Conservation (phyloP, 192 early-diverging fungal genomes). For the Linnemannia elongata region DNA sequence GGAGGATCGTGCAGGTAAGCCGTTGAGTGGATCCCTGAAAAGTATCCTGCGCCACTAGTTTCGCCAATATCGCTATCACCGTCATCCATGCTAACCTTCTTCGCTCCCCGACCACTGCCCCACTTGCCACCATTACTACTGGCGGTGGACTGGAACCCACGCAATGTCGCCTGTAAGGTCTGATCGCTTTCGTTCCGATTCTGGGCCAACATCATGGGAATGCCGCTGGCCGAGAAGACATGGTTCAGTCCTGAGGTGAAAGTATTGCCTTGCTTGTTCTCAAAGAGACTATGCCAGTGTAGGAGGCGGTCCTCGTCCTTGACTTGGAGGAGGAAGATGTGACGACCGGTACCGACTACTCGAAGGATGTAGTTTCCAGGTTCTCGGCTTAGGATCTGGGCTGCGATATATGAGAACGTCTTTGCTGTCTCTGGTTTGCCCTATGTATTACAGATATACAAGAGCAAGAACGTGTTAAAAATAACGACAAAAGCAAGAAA, state of each 20-base stretch:
- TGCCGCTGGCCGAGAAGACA: not conserved
- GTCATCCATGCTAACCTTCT: not conserved
- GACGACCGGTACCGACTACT: slow-evolving; percentile 19
- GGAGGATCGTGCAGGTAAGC: not conserved
- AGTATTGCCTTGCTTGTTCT: slow-evolving; percentile 1
- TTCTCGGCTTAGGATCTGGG: slow-evolving; percentile 28
- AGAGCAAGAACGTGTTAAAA: not conserved
- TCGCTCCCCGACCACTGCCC: not conserved
- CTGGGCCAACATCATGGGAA: not conserved
- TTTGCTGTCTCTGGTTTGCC: slow-evolving; percentile 47
- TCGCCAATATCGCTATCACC: not conserved
- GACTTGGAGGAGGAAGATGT: slow-evolving; percentile 43
- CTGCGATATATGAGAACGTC: slow-evolving; percentile 34
- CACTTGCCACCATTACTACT: not conserved
- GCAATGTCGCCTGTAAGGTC: not conserved
- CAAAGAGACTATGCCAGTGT: slow-evolving; percentile 49
- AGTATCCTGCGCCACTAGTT: not conserved
- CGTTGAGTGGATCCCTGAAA: not conserved
- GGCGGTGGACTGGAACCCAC: not conserved
- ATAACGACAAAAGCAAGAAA: not conserved
- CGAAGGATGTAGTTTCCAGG: slow-evolving; percentile 35
- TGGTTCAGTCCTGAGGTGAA: not conserved
- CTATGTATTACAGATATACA: not conserved
- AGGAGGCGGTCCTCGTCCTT: slow-evolving; percentile 39
- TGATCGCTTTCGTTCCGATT: slow-evolving; percentile 6